These are phyloP conservation scores for Tetrahymena elliotti DNA, from an alignment of 73 alveolate species.

Conservation along the genomic window DNA sequence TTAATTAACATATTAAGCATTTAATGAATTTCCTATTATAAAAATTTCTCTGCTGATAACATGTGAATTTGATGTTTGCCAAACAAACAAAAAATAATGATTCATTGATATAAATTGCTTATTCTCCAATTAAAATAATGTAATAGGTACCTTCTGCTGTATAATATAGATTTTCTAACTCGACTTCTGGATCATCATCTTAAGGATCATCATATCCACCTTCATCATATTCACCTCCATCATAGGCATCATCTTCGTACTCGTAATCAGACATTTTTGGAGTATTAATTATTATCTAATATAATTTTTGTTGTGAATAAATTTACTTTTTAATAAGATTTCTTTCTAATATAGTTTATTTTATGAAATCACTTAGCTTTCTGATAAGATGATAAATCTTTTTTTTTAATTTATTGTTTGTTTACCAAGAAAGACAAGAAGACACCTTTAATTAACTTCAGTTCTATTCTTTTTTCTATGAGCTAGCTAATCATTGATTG, in stretches of 20 bases:
- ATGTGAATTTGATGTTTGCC: neutral
- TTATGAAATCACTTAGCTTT: neutral
- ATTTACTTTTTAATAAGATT: neutral
- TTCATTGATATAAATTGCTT: neutral
- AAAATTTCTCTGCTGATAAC: neutral
- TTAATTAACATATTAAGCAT: neutral
- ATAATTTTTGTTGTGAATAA: neutral
- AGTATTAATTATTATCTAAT: neutral
- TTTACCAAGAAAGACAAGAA: no score
- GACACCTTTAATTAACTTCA: neutral
- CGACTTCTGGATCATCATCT: slow-evolving; percentile 21
- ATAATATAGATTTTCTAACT: slow-evolving; percentile 20
- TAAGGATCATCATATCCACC: slow-evolving; percentile 12
- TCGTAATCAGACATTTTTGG: neutral
- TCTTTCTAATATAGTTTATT: neutral
- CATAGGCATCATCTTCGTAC: slow-evolving; percentile 1
- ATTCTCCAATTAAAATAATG: neutral
- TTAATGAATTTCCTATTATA: no score
- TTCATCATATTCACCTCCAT: slow-evolving; percentile 14
- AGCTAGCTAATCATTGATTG: no score
- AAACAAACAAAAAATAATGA: neutral
- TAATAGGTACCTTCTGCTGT: neutral
- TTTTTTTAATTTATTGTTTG: neutral
- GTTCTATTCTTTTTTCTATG: neutral
- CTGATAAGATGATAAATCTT: neutral